phyloP scores from a whole-genome alignment of 441 rosid species.

The Pelargonium exstipulatum region DNA sequence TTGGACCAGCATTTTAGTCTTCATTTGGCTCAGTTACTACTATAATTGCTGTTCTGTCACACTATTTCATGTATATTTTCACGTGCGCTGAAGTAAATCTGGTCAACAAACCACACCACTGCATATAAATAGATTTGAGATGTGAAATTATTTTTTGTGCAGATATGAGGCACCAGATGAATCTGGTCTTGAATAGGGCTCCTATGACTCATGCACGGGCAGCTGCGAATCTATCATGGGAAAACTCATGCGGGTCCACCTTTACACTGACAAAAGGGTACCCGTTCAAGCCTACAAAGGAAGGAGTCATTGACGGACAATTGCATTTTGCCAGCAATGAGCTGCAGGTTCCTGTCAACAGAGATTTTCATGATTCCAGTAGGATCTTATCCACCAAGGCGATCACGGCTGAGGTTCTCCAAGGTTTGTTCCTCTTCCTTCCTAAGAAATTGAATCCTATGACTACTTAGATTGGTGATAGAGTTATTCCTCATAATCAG shows the following conservation, averaged over 20 bases:
- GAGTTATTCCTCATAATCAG: neutral
- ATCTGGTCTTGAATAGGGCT: slow-evolving; percentile 41
- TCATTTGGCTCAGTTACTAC: neutral
- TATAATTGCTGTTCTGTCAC: neutral
- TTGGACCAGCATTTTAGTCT: neutral
- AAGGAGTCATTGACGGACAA: slow-evolving; percentile 38
- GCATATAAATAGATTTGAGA: slow-evolving; percentile 18
- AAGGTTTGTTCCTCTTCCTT: slow-evolving; percentile 39
- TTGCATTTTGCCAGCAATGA: slow-evolving; percentile 29
- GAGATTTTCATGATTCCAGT: slow-evolving; percentile 31
- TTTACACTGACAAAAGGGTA: slow-evolving; percentile 41
- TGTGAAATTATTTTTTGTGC: slow-evolving; percentile 24
- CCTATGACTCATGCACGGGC: slow-evolving; percentile 40
- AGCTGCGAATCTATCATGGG: slow-evolving; percentile 39
- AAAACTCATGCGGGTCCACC: slow-evolving; percentile 35
- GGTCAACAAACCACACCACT: slow-evolving; percentile 7
- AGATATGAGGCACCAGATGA: slow-evolving; percentile 62
- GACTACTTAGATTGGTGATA: neutral
- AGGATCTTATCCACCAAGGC: slow-evolving; percentile 39
- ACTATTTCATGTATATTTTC: neutral
- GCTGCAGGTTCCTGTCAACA: slow-evolving; percentile 29
- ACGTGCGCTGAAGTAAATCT: neutral
- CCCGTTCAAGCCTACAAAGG: slow-evolving; percentile 33
- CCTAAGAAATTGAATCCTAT: neutral
- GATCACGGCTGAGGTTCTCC: slow-evolving; percentile 31